Evolutionary conservation across 345 rosid genomes (phyloP), one percentile per base, ranked within the genome.

Genomic region (Angophora floribunda): DNA sequence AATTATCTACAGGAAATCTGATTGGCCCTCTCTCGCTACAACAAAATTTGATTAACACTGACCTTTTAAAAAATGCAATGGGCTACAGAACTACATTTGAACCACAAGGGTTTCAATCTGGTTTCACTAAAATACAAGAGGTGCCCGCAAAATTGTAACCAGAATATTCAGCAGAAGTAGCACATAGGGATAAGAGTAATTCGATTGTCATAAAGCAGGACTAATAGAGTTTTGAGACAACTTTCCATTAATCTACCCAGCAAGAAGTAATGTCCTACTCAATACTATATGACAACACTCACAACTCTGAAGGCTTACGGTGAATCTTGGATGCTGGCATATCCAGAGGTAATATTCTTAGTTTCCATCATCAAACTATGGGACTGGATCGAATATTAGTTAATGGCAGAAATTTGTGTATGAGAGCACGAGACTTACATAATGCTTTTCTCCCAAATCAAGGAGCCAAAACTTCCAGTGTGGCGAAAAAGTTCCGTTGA

Each of bases 391-490:
- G 17, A 52, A 1, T 15, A 26, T 51, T 13, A 45, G 49, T 24
- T 26, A 44, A 45, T 52, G 52, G 78, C 57, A 57, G 86, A 82
- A 63, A 32, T 10, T 52, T 36, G 26, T 30, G 50, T 49, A 7
- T 45, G 89, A 63, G 30, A 26, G 55, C 61, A 41, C 47, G 41
- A 50, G 61, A 92, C 92, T 88, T 88, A 93, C 97, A 91, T 90
- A 92, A 79, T 95, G 95, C 51, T 89, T 78, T 61, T 87, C 89
- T 30, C 88, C 93, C 86, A 94, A 91, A 52, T 94, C 91, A 14
- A 84, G 89, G 70, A 93, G 93, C 93, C 95, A 92, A 91, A 95
- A 95, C 78, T 92, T 94, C 96, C 97, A 95, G 36, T 90, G 90
- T 52, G 13, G 70, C 86, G 86, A 59, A 50, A 50, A 30, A 82